Percentiles rank a stretch among this genome's conserved stretches.
phyloP scores from a whole-genome alignment of 257 asterid species.

The Fraxinus quadrangulata region DNA sequence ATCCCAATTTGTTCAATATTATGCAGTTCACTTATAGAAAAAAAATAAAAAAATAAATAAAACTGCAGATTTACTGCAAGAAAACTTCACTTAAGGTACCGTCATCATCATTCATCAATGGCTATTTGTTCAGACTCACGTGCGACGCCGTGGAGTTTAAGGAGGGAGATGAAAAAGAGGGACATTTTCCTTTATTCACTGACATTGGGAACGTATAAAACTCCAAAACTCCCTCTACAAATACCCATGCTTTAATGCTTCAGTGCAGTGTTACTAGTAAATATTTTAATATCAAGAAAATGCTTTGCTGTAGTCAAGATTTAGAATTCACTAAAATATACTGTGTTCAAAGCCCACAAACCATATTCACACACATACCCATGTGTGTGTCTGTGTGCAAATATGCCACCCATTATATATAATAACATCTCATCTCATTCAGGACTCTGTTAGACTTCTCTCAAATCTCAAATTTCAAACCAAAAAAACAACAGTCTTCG shows the following conservation, averaged over 20 bases:
- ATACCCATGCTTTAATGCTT: background rate
- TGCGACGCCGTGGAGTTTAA: background rate
- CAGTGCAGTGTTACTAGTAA: background rate
- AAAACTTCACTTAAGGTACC: background rate
- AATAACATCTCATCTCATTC: background rate
- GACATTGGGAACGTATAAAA: constrained; percentile 25
- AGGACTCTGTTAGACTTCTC: background rate
- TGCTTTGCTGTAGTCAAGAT: constrained; percentile 42
- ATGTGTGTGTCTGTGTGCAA: background rate
- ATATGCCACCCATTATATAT: background rate
- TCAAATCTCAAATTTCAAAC: background rate
- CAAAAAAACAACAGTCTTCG: background rate
- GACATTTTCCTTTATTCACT: constrained; percentile 32
- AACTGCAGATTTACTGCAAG: background rate
- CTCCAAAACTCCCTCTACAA: constrained; percentile 2
- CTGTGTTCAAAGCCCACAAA: constrained; percentile 18
- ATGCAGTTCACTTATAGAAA: too few relatives aligned
- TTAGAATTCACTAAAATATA: constrained; percentile 33
- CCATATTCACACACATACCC: background rate
- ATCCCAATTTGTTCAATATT: background rate
- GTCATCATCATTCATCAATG: background rate
- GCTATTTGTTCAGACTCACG: background rate
- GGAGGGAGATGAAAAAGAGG: background rate
- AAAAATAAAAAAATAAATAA: too few relatives aligned
- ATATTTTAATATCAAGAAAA: background rate